These are phyloP conservation scores for Simplicillium sp. DNA, from an alignment of 2,329 filamentous ascomycete species.

Conservation along the genomic window DNA sequence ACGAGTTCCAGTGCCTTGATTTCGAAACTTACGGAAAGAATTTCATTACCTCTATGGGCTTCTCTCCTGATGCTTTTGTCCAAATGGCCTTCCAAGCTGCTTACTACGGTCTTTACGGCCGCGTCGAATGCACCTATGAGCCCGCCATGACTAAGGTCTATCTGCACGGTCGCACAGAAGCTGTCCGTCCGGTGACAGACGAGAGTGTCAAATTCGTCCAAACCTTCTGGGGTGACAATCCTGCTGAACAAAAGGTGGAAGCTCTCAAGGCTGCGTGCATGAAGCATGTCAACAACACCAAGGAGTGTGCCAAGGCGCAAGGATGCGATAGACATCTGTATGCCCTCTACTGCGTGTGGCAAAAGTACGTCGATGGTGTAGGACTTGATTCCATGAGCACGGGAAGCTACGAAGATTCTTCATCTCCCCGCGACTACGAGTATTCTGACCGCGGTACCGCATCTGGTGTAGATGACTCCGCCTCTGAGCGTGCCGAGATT, in stretches of 20 bases:
- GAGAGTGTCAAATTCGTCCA: slow-evolving; percentile 84
- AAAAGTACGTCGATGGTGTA: slow-evolving; percentile 73
- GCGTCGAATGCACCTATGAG: slow-evolving; percentile 92
- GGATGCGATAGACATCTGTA: slow-evolving; percentile 92
- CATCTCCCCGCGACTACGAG: slow-evolving; percentile 43
- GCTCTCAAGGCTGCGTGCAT: slow-evolving; percentile 75
- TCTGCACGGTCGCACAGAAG: slow-evolving; percentile 89
- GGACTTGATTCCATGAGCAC: slow-evolving; percentile 38
- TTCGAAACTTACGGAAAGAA: slow-evolving; percentile 89
- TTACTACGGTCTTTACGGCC: slow-evolving; percentile 92
- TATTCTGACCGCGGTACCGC: slow-evolving; percentile 43
- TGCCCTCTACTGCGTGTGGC: slow-evolving; percentile 90
- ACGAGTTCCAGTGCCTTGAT: slow-evolving; percentile 89
- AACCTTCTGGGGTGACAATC: slow-evolving; percentile 90
- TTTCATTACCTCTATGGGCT: slow-evolving; percentile 94
- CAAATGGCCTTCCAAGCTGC: slow-evolving; percentile 99
- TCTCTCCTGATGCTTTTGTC: slow-evolving; percentile 93
- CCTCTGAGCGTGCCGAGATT: slow-evolving; percentile 24
- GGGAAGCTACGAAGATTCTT: slow-evolving; percentile 49
- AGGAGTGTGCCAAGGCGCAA: slow-evolving; percentile 78
- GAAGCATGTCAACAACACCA: slow-evolving; percentile 71
- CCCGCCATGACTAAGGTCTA: slow-evolving; percentile 96
- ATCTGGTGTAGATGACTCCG: slow-evolving; percentile 31
- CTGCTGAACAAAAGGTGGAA: slow-evolving; percentile 73
- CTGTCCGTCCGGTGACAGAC: slow-evolving; percentile 74